phyloP scores from a whole-genome alignment of 2,329 filamentous ascomycete genomes.

The Paracorniculantispora psalliotae region DNA sequence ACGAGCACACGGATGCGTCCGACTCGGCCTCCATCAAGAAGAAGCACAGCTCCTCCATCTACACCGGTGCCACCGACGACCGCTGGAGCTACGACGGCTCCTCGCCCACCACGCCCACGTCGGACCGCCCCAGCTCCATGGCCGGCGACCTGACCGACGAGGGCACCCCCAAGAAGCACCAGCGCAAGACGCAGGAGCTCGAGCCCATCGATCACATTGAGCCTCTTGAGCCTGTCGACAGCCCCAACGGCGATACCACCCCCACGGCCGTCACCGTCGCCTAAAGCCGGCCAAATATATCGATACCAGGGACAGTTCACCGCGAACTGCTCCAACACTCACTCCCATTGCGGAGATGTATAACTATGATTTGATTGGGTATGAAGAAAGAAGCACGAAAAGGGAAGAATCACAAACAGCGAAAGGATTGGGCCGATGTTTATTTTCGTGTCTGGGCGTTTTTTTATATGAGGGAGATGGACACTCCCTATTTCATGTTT shows the following conservation, averaged over 20 bases:
- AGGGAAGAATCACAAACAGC: neutral
- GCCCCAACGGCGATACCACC: slow-evolving; percentile 8
- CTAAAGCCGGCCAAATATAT: neutral
- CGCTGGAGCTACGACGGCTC: slow-evolving; percentile 34
- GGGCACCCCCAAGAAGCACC: slow-evolving; percentile 29
- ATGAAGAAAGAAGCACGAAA: neutral
- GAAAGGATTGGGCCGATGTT: slow-evolving; percentile 13
- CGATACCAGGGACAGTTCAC: neutral
- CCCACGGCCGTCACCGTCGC: slow-evolving; percentile 8
- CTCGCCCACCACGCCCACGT: slow-evolving; percentile 34
- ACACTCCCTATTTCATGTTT: neutral
- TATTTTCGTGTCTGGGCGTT: slow-evolving; percentile 21
- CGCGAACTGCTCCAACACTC: neutral
- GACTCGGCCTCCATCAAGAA: slow-evolving; percentile 24
- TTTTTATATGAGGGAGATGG: slow-evolving; percentile 14
- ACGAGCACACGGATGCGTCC: slow-evolving; percentile 24
- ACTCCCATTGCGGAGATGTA: neutral
- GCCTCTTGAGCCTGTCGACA: neutral
- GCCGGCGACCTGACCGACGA: slow-evolving; percentile 28
- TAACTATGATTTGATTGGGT: slow-evolving; percentile 9
- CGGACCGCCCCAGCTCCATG: slow-evolving; percentile 30
- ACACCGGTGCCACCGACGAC: slow-evolving; percentile 33
- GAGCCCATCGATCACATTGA: neutral
- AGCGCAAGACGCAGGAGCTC: slow-evolving; percentile 17
- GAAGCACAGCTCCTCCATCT: slow-evolving; percentile 35